A percentile compares a stretch with the other conserved stretches of the same genome.
Conservation (phyloP, 1,284 basidiomycete species). For the Thelephora terrestris region DNA sequence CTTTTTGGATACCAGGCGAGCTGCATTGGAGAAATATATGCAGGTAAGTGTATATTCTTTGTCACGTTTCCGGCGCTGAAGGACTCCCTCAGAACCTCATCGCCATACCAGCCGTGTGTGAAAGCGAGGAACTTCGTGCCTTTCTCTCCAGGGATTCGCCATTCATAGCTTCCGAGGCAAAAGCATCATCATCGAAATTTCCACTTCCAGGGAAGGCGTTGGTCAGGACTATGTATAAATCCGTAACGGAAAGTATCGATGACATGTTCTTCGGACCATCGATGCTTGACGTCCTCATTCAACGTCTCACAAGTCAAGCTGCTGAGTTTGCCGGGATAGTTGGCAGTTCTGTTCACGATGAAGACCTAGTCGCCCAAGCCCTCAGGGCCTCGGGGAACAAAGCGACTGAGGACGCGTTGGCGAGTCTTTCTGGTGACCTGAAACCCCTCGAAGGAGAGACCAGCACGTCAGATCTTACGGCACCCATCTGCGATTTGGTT, state of each 20-base stretch:
- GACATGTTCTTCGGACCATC: conserved; percentile 89
- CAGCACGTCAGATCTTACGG: conserved; percentile 79
- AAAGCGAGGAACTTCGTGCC: conserved; percentile 71
- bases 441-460: conserved; percentile 79
- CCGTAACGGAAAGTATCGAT: conserved; percentile 85
- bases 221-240: conserved; percentile 78
- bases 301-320: conserved; percentile 78
- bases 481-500: conserved; percentile 89
- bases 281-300: conserved; percentile 90
- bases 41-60: conserved; percentile 44
- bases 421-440: conserved; percentile 62
- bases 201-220: conserved; percentile 62
- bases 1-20: conserved; percentile 75
- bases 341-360: conserved; percentile 70
- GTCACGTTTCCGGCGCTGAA: background rate
- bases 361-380: conserved; percentile 73
- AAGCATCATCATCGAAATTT: conserved; percentile 27
- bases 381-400: conserved; percentile 57
- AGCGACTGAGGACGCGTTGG: conserved; percentile 53
- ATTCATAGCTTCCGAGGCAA: conserved; percentile 48
- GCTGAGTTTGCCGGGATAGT: conserved; percentile 80
- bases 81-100: conserved; percentile 53
- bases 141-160: conserved; percentile 86
- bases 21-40: conserved; percentile 80
- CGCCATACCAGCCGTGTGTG: conserved; percentile 66